Evolutionary conservation across 2,329 filamentous ascomycete species (phyloP), one percentile per base, ranked within the genome.

Genomic region (Hirsutella thompsonii): DNA sequence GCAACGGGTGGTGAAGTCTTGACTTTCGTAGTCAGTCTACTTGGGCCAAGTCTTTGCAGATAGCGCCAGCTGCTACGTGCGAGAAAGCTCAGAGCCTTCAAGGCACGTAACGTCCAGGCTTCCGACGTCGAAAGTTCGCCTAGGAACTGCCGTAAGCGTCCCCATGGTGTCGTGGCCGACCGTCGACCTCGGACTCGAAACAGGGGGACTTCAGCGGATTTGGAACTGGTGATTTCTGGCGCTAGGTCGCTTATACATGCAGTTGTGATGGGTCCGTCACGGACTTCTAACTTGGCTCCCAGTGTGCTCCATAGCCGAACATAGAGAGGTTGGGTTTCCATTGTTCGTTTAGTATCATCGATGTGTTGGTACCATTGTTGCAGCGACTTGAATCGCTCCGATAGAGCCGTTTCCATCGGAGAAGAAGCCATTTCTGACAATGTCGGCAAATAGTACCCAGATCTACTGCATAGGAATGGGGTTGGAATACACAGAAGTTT

Each of bases 271-370:
- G 38, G 38, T 29, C 29, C n/a, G 38, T 34, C 28, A 18, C 21
- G 38, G n/a, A 8, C 29, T 33, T 39, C 28, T 20, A 39, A 18
- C n/a, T 21, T 39, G 19, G 38, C 38, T 4, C 38, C 38, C 5
- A 39, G 38, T 33, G 30, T 39, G n/a, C 29, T 34, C 38, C 38
- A 39, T 5, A 39, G 38, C 29, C 38, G 29, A 28, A 39, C 18
- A 16, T 39, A 39, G n/a, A 39, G 38, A 34, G 38, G 38, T 14
- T 33, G 38, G 3, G 26, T 39, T 39, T 33, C 28, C 18, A 33
- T 20, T 32, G 38, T 39, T 39, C 38, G 26, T 10, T 18, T 29
- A 13, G 38, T 26, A 13, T 39, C 38, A 14, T 34, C 18, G 28
- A 34, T 29, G 29, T 10, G 16, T 19, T 28, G 18, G 38, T 33